Percentiles rank a stretch among this genome's conserved stretches.
phyloP scores from a whole-genome alignment of 2,329 filamentous ascomycete genomes.

The Sporothrix variecibatus region DNA sequence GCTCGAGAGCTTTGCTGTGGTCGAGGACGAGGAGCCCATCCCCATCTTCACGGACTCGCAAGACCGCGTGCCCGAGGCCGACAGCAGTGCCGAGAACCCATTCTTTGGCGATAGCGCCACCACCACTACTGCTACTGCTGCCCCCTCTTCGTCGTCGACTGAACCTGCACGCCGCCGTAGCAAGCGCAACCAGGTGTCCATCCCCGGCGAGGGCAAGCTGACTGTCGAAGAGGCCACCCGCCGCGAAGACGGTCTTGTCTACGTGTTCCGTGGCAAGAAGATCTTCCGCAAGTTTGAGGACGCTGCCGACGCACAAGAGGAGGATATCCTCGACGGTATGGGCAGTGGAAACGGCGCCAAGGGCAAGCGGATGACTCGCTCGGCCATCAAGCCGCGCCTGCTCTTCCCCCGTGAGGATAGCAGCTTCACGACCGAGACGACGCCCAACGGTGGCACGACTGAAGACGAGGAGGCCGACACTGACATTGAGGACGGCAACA shows the following conservation, averaged over 20 bases:
- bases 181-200: constrained; percentile 56
- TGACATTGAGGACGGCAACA: constrained; percentile 56
- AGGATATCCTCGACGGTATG: constrained; percentile 36
- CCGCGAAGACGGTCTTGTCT: constrained; percentile 72
- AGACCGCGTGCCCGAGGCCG: constrained; percentile 71
- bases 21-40: constrained; percentile 62
- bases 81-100: constrained; percentile 68
- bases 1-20: constrained; percentile 59
- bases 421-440: constrained; percentile 40
- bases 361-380: constrained; percentile 24
- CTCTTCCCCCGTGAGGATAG: constrained; percentile 63
- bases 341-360: neutral
- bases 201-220: constrained; percentile 59
- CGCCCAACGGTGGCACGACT: constrained; percentile 38
- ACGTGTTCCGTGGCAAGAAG: constrained; percentile 78
- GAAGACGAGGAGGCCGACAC: constrained; percentile 63
- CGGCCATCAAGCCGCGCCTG: constrained; percentile 67
- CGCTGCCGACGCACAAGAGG: constrained; percentile 30
- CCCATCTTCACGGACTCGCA: constrained; percentile 77
- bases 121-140: neutral
- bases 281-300: constrained; percentile 69
- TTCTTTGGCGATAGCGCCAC: constrained; percentile 59
- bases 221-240: constrained; percentile 63
- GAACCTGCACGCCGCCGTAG: constrained; percentile 50
- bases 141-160: constrained; percentile 33